Evolutionary conservation across 257 asterid species (phyloP), one percentile per base, ranked within the genome.

Genomic region (Hygrophila difformis): DNA sequence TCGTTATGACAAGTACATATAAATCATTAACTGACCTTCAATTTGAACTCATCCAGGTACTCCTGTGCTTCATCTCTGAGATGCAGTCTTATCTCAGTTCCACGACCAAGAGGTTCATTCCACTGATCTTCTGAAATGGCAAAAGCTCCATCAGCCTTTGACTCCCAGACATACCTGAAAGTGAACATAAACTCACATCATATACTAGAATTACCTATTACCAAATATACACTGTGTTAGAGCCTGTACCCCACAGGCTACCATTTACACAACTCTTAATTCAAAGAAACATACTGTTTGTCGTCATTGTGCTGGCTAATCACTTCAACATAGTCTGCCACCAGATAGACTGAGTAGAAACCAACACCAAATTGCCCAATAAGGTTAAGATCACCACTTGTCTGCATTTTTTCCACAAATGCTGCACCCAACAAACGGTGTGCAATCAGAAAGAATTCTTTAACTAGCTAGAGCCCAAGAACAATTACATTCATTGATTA

Each of bases 321-420:
- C 43, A 87, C 97, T 78, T 87, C 97, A 8, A 87, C 97, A 52
- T 83, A 87, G 55, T 87, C 94, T 9, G 97, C 91, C 36, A 83
- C 94, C 39, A 87, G 97, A 71, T 87, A 87, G 14, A 87, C 97
- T 1, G 97, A 87, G 73, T 87, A 87, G 64, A 87, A 87, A 40
- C 97, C 97, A 65, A 87, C 97, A 69, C 97, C 94, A 67, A 87
- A 87, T 65, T 87, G 97, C 51, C 97, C 97, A 61, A 87, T 87
- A 49, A 87, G 93, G 63, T 87, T 87, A 35, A 87, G 82, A 61
- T 87, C 97, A 10, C 97, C 97, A 45, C 93, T 77, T 16, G 91
- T 77, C 59, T 87, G 94, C 96, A 89, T 89, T 63, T 89, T 89
- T 64, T 89, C 98, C 41, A 89, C 96, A 72, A 89, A 89, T 47